These are phyloP conservation scores for Tylopilus sp. DNA, from an alignment of 1,284 basidiomycete species.

Conservation along the genomic window DNA sequence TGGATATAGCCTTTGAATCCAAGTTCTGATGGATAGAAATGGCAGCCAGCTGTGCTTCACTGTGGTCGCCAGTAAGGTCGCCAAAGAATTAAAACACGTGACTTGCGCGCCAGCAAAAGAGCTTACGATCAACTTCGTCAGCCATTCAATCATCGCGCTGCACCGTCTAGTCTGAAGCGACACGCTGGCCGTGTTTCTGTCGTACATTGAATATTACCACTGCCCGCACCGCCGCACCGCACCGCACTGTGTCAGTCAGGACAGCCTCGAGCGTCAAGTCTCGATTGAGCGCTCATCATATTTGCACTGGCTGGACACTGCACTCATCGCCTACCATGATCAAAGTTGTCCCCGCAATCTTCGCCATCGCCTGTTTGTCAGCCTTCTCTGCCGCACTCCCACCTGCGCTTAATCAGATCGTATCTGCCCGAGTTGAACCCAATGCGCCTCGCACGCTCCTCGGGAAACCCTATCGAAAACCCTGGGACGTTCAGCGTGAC, in stretches of 20 bases:
- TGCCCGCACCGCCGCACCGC: not conserved
- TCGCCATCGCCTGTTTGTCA: slow-evolving; percentile 22
- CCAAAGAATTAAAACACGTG: slow-evolving; percentile 34
- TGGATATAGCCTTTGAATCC: no score
- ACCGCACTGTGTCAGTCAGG: not conserved
- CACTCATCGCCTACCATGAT: slow-evolving; percentile 15
- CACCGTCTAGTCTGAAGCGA: slow-evolving; percentile 43
- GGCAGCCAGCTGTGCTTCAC: no score
- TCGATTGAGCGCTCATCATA: not conserved
- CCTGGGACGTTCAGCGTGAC: not conserved
- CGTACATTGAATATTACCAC: not conserved
- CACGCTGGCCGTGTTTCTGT: slow-evolving; percentile 57
- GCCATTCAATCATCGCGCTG: not conserved
- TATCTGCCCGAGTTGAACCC: not conserved
- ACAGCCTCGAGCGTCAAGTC: slow-evolving; percentile 1
- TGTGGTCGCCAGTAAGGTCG: no score
- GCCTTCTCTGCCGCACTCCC: slow-evolving; percentile 20
- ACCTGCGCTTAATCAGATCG: not conserved
- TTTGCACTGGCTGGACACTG: slow-evolving; percentile 6
- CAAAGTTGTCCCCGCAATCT: not conserved
- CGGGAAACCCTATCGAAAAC: slow-evolving; percentile 27
- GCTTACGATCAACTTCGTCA: not conserved
- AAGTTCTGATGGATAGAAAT: no score
- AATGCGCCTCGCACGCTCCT: slow-evolving; percentile 31
- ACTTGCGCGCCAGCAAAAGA: slow-evolving; percentile 9